A percentile compares a stretch with the other conserved stretches of the same genome.
phyloP scores from a whole-genome alignment of 768 basidiomycete species.

The Royoungia palumana region DNA sequence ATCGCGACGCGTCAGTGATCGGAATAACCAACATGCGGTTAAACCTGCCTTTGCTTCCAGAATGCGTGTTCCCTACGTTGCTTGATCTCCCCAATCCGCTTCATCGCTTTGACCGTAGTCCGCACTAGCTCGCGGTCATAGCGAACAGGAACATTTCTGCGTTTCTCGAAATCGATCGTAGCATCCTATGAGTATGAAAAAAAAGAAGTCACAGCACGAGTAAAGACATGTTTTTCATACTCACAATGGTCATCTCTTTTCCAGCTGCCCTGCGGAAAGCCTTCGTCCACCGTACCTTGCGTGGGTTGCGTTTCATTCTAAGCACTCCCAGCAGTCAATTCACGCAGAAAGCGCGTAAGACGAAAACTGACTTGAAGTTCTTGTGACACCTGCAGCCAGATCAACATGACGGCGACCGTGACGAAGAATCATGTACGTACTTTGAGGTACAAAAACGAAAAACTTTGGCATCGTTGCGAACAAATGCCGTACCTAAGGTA shows the following conservation, averaged over 20 bases:
- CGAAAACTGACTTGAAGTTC: conserved; percentile 88
- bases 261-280: conserved; percentile 98
- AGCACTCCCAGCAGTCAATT: conserved; percentile 1
- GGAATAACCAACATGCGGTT: neutral
- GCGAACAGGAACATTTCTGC: conserved; percentile 93
- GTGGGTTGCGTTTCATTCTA: conserved; percentile 99
- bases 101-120: conserved; percentile 95
- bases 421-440: conserved; percentile 38
- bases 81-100: conserved; percentile 90
- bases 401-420: conserved; percentile 4
- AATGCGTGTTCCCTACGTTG: conserved; percentile 87
- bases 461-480: conserved; percentile 96
- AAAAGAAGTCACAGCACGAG: neutral
- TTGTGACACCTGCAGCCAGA: conserved; percentile 77
- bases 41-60: conserved; percentile 84
- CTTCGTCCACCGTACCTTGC: conserved; percentile 99
- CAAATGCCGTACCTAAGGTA: conserved; percentile 79
- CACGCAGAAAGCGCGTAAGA: neutral
- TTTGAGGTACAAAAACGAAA: conserved; percentile 98
- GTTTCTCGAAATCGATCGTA: conserved; percentile 98
- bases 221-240: conserved; percentile 25
- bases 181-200: conserved; percentile 65
- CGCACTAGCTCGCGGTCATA: conserved; percentile 93
- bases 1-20: neutral
- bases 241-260: conserved; percentile 98